Evolutionary conservation across 768 basidiomycete genomes (phyloP).

Genomic region (Russula sp.): DNA sequence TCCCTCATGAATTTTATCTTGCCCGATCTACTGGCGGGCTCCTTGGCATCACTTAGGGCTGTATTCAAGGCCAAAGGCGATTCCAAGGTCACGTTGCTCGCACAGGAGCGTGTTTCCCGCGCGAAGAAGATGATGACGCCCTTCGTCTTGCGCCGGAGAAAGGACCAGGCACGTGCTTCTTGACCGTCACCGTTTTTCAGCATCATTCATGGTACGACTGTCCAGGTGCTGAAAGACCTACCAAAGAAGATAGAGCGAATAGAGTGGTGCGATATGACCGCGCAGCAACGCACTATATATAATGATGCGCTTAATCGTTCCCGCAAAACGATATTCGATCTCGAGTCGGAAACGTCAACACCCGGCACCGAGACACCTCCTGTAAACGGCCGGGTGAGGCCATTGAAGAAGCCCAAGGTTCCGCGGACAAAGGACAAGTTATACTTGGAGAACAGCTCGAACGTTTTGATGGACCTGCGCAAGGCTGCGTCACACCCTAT

Average conservation of each 20-base stretch:
- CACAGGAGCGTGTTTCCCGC: constrained; percentile 87
- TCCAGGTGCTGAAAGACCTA: constrained; percentile 83
- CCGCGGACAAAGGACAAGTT: constrained; percentile 53
- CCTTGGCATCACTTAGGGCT: constrained; percentile 74
- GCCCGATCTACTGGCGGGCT: constrained; percentile 77
- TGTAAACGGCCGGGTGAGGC: constrained; percentile 28
- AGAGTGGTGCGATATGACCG: constrained; percentile 92
- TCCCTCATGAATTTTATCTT: constrained; percentile 98
- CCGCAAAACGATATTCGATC: constrained; percentile 67
- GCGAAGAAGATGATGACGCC: constrained; percentile 99
- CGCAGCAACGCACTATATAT: constrained; percentile 78
- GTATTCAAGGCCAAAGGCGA: constrained; percentile 99
- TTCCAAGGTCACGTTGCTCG: constrained; percentile 78
- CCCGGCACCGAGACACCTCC: constrained; percentile 32
- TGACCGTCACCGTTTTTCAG: not conserved
- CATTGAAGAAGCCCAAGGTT: constrained; percentile 43
- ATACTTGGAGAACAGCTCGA: constrained; percentile 77
- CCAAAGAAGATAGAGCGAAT: constrained; percentile 91
- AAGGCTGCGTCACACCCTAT: constrained; percentile 97
- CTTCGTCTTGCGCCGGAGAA: constrained; percentile 93
- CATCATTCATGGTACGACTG: not conserved
- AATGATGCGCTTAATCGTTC: constrained; percentile 79
- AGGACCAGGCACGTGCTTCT: constrained; percentile 65
- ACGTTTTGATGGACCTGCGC: constrained; percentile 95
- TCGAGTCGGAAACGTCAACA: constrained; percentile 28